Evolutionary conservation across 805 yeast species (phyloP).

Genomic region (Alloascoidea africana): DNA sequence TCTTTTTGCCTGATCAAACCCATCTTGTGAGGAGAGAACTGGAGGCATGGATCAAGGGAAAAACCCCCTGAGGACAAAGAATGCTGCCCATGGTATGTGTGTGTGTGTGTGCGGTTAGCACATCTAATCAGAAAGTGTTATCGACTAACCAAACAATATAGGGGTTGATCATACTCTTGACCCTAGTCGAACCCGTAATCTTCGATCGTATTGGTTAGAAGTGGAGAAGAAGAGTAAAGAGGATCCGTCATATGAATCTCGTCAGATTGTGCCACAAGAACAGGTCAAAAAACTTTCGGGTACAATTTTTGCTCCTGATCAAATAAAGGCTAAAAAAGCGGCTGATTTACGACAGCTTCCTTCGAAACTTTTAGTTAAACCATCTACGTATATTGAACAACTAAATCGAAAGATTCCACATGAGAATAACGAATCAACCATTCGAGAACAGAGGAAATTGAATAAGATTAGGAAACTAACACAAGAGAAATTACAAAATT

Average conservation of each 20-base stretch:
- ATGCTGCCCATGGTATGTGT: conserved; percentile 1
- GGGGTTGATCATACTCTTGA: background rate
- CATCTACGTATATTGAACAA: background rate
- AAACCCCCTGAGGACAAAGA: too few relatives aligned
- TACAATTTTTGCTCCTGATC: too few relatives aligned
- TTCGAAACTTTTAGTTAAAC: background rate
- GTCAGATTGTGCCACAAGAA: too few relatives aligned
- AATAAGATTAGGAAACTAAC: background rate
- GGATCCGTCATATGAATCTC: background rate
- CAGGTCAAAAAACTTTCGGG: too few relatives aligned
- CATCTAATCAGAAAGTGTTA: too few relatives aligned
- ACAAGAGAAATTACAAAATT: background rate
- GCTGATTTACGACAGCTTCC: background rate
- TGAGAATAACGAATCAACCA: background rate
- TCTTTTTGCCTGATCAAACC: too few relatives aligned
- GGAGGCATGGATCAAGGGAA: too few relatives aligned
- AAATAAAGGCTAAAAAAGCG: too few relatives aligned
- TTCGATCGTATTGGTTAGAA: background rate
- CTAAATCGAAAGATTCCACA: background rate
- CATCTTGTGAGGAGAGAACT: too few relatives aligned
- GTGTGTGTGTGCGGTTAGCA: too few relatives aligned
- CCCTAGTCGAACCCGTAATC: background rate
- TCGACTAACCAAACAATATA: background rate
- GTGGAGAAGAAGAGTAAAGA: background rate
- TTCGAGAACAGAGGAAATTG: background rate